Evolutionary conservation across 805 yeast genomes (phyloP).

Genomic region (Pichia occidentalis): DNA sequence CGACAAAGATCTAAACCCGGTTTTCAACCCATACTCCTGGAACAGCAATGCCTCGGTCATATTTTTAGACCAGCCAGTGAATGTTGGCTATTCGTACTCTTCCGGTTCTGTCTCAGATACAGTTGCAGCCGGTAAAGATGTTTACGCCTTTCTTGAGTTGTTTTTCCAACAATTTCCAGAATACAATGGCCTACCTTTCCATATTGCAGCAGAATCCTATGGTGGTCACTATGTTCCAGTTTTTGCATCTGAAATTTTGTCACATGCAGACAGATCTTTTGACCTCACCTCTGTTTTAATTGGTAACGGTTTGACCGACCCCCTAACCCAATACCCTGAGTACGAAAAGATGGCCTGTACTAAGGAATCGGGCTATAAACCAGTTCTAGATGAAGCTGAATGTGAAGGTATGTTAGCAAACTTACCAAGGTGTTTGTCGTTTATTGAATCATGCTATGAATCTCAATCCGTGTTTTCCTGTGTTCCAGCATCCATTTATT

Average conservation of each 20-base stretch:
- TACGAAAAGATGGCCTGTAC: conserved; percentile 96
- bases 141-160: conserved; percentile 72
- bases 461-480: conserved; percentile 50
- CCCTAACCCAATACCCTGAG: conserved; percentile 67
- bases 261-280: conserved; percentile 48
- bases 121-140: conserved; percentile 81
- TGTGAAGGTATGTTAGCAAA: conserved; percentile 58
- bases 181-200: conserved; percentile 52
- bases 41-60: conserved; percentile 84
- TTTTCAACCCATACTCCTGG: conserved; percentile 82
- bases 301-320: conserved; percentile 91
- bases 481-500: conserved; percentile 58
- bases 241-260: conserved; percentile 50
- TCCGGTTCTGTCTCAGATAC: conserved; percentile 56
- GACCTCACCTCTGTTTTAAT: conserved; percentile 74
- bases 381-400: conserved; percentile 62
- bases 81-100: conserved; percentile 86
- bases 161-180: conserved; percentile 83
- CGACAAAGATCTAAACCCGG: conserved; percentile 57
- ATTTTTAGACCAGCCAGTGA: conserved; percentile 90
- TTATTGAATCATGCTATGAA: conserved; percentile 61
- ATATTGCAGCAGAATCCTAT: conserved; percentile 79
- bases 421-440: conserved; percentile 57
- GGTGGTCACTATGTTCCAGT: conserved; percentile 81
- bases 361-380: conserved; percentile 64